Percentiles rank a stretch among this genome's conserved stretches.
phyloP scores from a whole-genome alignment of 306 rosid genomes.

The Gastrolobium villosum region DNA sequence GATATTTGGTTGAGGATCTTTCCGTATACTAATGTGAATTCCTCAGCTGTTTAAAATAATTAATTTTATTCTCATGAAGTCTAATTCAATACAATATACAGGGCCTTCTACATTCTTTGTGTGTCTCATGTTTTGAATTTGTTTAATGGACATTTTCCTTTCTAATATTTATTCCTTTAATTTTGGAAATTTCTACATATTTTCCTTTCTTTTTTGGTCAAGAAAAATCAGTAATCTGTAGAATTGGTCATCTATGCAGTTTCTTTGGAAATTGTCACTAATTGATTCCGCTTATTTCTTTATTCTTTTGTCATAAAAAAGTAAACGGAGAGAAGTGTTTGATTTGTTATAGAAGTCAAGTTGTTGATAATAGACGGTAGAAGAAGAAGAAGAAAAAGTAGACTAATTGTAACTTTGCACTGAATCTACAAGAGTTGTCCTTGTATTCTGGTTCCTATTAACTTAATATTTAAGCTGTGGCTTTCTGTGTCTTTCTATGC shows the following conservation, averaged over 20 bases:
- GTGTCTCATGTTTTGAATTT: constrained; percentile 25
- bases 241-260: constrained; percentile 43
- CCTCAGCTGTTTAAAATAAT: constrained; percentile 4
- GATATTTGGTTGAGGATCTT: constrained; percentile 18
- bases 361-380: constrained; percentile 43
- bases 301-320: constrained; percentile 4
- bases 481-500: constrained; percentile 40
- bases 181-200: constrained; percentile 27
- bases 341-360: constrained; percentile 49
- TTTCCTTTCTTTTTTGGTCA: constrained; percentile 21
- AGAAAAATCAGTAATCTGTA: constrained; percentile 35
- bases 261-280: constrained; percentile 40
- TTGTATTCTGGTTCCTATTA: constrained; percentile 13
- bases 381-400: constrained; percentile 34
- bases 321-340: constrained; percentile 23
- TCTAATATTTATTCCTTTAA: constrained; percentile 4
- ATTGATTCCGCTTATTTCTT: constrained; percentile 26
- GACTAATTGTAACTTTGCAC: constrained; percentile 35
- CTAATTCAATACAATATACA: constrained; percentile 2
- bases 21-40: constrained; percentile 1
- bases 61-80: constrained; percentile 1
- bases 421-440: constrained; percentile 19
- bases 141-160: constrained; percentile 23
- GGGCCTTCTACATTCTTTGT: constrained; percentile 7
- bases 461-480: neutral